These are phyloP conservation scores for Ilyonectria sp. DNA, from an alignment of 2,329 filamentous ascomycete species.

Conservation along the genomic window DNA sequence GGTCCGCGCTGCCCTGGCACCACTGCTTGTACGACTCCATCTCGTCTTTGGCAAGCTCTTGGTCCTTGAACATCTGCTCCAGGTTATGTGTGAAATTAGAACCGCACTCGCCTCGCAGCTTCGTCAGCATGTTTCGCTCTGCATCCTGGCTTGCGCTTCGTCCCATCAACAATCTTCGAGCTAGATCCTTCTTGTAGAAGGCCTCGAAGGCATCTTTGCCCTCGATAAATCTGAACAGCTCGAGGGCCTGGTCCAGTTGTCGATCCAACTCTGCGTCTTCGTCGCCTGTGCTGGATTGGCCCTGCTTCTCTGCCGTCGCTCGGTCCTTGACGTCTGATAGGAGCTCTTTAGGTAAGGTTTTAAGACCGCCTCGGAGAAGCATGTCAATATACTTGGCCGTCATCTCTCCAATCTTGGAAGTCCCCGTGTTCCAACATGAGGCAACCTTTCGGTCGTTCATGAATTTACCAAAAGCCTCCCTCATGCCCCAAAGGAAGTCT, in stretches of 20 bases:
- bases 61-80: slow-evolving; percentile 99
- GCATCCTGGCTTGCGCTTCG: slow-evolving; percentile 95
- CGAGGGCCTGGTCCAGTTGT: slow-evolving; percentile 92
- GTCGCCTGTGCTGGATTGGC: slow-evolving; percentile 79
- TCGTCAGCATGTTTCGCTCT: slow-evolving; percentile 93
- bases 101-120: slow-evolving; percentile 93
- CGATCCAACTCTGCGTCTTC: slow-evolving; percentile 94
- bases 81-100: slow-evolving; percentile 96
- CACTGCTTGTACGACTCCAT: slow-evolving; percentile 89
- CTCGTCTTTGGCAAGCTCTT: slow-evolving; percentile 92
- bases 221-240: slow-evolving; percentile 96
- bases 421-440: slow-evolving; percentile 83
- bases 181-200: slow-evolving; percentile 98
- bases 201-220: slow-evolving; percentile 98
- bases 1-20: slow-evolving; percentile 66
- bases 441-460: slow-evolving; percentile 90
- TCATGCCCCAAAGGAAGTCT: slow-evolving; percentile 82
- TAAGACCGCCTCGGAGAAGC: slow-evolving; percentile 88
- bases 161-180: slow-evolving; percentile 89
- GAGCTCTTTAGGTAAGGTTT: slow-evolving; percentile 81
- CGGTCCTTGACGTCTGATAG: slow-evolving; percentile 74
- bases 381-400: slow-evolving; percentile 97
- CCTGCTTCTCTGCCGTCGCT: slow-evolving; percentile 70
- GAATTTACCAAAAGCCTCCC: slow-evolving; percentile 89
- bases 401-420: slow-evolving; percentile 97